Base-by-base conservation (phyloP, 371 early-diverging fungal species). In the Mortierella sp. region DNA sequence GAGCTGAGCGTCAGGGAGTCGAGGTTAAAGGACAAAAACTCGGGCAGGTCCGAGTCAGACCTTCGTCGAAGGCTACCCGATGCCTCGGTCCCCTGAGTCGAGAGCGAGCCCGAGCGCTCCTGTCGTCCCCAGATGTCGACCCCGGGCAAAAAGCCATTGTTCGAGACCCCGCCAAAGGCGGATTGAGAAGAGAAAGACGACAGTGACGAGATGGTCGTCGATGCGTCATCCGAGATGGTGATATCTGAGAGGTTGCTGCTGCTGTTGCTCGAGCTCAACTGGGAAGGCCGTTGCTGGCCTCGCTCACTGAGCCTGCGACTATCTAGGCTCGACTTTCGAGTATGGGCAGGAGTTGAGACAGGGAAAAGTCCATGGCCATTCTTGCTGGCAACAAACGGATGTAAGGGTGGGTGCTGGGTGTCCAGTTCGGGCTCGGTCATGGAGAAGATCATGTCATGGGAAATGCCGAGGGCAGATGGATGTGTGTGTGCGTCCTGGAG, bases 1-100 rank as follows among this genome's bases (percentile, higher is more conserved):
- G 37, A 52, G 21, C 28, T 69, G 63, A 11, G 23, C 18, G 66
- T 57, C 21, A 57, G 46, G 0, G 66, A 51, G n/a, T 66, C 59
- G 16, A 15, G 66, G 11, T 66, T 28, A 2, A 57, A 57, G 11
- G 57, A 26, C n/a, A 48, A 4, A 28, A 70, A 16, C 12, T 62
- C 75, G 21, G 62, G 70, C 1, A 70, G 56, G 14, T 70, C 60
- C 4, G 70, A 70, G 21, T 69, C 75, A 18, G 74, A 74, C 28
- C 64, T 68, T 30, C 70, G 62, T 7, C 70, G 69, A 21, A 61
- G 69, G 15, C 65, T 51, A 9, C 37, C n/a, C 21, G 43, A 30
- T 55, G 23, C 9, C 64, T 44, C 19, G 14, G 59, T 48, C 37
- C 37, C 19, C 58, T 43, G 30, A 53, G 15, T 46, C 9, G 60